Base-by-base conservation (phyloP, 2,329 filamentous ascomycete genomes). In the Coniochaeta pulveracea region DNA sequence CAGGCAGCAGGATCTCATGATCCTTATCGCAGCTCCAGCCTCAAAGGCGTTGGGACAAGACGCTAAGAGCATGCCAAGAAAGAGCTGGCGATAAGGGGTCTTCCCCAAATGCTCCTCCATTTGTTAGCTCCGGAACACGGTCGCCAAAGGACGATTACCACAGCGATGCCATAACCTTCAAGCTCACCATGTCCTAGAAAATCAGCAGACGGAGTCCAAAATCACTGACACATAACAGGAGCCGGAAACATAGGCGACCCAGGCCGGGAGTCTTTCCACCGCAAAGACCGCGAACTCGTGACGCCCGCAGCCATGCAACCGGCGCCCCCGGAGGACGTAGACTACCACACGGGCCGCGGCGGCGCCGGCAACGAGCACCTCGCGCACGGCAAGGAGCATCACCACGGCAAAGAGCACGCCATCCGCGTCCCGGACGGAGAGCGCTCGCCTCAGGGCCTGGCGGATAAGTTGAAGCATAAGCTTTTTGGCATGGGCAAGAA, bases 261-360 rank as follows among this genome's bases (percentile, higher is more conserved):
- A 12, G 60, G 60, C 47, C 50, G 47, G 23, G 47, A 57, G 19
- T 31, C 55, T 4, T 39, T 44, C 8, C 47, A 52, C 30, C 67
- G 70, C 45, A 54, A 49, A 17, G 72, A 76, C 54, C 49, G 56
- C 39, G 69, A 73, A 32, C 37, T 69, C 25, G 47, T 77, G 12
- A 70, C 73, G 26, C 64, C 69, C 30, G 58, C 49, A 12, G 72
- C 72, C 15, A 48, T 62, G 33, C 66, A 69, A 17, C 56, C 60
- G 18, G 15, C 12, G 18, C 64, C 58, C 46, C 53, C 56, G 31
- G 63, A 72, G 11, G 55, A 58, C 34, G 48, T 54, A 37, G 66
- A 71, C 47, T 68, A 62, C 51, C 72, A 77, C 56, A 66, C 63
- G 25, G 73, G 73, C 36, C 71, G 72, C 19, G 72, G 72, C 46